Base-by-base conservation (phyloP, 441 rosid genomes). In the Pelargonium cotyledonis region DNA sequence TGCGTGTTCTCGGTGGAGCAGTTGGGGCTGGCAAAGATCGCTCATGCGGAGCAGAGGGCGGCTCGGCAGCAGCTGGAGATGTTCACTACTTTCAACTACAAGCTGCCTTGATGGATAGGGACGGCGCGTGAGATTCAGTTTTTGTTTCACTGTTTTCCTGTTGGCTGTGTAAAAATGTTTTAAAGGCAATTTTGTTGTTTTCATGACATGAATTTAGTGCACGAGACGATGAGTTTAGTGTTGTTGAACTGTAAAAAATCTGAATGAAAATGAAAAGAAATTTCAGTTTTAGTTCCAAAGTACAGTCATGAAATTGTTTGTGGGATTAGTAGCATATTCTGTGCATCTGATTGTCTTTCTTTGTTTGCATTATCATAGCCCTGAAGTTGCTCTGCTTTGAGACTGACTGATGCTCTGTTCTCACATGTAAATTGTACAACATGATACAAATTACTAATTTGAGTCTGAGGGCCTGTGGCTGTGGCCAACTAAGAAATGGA, bases 1-100 rank as follows among this genome's bases (percentile, higher is more conserved):
- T 89, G 87, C 7, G 78, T 84, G 57, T 81, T 74, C 71, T 79
- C 90, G 3, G 65, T 66, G 31, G 96, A 87, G 72, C 88, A 85
- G 76, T 62, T 84, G 65, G 72, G 77, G 44, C 44, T 74, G 1
- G 69, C 78, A 57, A 73, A 72, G 66, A 68, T 68, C 65, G 26
- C 26, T 23, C 60, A 68, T 40, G 19, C 77, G 8, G 69, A 66
- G 15, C 38, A 23, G 66, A 47, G 47, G 65, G 58, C 75, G 1
- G 26, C 14, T 23, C 66, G 68, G 65, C 40, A 23, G 8, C 40
- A 62, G 40, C 3, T 19, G 29, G 38, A 62, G 21, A 9, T 49
- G 55, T 4, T 19, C 7, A 9, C 2, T 51, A 0, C 26, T 23
- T 23, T 23, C 49, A 7, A 44, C 49, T 7, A 44, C 49, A 7